Percentiles rank a stretch among this genome's conserved stretches.
Conservation (phyloP, 1,284 basidiomycete species). For the Malassezia arunalokei region DNA sequence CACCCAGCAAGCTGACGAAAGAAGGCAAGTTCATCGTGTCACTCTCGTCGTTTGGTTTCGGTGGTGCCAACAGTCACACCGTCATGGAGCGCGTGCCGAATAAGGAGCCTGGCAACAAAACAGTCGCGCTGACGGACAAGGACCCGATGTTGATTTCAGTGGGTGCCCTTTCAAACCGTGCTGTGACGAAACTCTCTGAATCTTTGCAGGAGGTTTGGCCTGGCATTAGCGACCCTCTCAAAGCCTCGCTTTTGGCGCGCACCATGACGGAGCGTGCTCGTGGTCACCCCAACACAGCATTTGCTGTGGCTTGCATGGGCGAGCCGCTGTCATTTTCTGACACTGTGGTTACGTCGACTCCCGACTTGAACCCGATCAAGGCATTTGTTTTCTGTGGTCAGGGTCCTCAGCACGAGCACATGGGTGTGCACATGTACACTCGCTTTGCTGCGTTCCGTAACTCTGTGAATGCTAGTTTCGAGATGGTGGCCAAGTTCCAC, state of each 20-base stretch:
- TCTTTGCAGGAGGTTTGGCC: constrained; percentile 8
- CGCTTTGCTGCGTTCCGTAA: constrained; percentile 18
- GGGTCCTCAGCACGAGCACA: constrained; percentile 21
- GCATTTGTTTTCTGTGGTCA: constrained; percentile 21
- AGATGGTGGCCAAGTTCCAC: constrained; percentile 1
- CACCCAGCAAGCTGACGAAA: constrained; percentile 12
- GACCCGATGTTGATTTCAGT: constrained; percentile 15
- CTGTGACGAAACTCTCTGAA: constrained; percentile 7
- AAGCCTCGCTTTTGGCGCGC: constrained; percentile 12
- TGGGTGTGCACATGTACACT: constrained; percentile 18
- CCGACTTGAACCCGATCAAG: constrained; percentile 17
- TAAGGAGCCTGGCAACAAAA: neutral
- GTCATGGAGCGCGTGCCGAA: constrained; percentile 18
- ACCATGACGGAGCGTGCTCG: constrained; percentile 16
- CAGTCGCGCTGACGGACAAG: neutral
- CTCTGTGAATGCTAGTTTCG: constrained; percentile 13
- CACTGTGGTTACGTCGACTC: constrained; percentile 9
- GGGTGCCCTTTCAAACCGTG: constrained; percentile 17
- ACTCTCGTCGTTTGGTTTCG: constrained; percentile 19
- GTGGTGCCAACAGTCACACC: constrained; percentile 21
- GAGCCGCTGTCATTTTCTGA: constrained; percentile 11
- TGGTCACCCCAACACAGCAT: constrained; percentile 14
- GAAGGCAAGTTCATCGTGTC: constrained; percentile 17
- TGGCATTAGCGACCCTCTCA: neutral
- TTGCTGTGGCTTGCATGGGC: constrained; percentile 8